phyloP scores from a whole-genome alignment of 352 stramenopile genomes.

The Phytophthora pinifolia region DNA sequence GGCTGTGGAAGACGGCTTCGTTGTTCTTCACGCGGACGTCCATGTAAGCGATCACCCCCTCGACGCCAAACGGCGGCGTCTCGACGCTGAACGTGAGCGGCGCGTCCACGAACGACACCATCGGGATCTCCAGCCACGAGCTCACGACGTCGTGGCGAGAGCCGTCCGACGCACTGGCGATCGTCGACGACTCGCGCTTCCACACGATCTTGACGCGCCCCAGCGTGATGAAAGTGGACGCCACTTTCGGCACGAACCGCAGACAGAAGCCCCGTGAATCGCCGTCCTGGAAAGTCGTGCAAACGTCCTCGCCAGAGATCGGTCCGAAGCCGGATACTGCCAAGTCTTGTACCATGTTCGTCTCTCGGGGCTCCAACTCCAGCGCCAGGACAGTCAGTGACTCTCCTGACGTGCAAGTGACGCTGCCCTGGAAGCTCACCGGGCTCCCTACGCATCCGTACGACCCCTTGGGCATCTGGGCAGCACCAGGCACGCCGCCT shows the following conservation, averaged over 20 bases:
- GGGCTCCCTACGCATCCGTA: conserved; percentile 66
- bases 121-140: conserved; percentile 64
- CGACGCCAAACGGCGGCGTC: conserved; percentile 72
- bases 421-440: conserved; percentile 54
- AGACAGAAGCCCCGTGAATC: conserved; percentile 69
- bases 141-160: conserved; percentile 57
- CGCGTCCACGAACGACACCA: conserved; percentile 64
- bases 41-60: conserved; percentile 58
- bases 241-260: conserved; percentile 46
- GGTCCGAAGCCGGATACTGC: conserved; percentile 48
- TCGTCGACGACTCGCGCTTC: conserved; percentile 56
- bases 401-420: conserved; percentile 58
- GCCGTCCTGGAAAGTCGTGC: conserved; percentile 48
- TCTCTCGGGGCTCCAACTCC: conserved; percentile 47
- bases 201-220: conserved; percentile 62
- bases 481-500: conserved; percentile 24
- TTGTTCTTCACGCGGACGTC: conserved; percentile 74
- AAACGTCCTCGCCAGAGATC: conserved; percentile 21
- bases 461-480: conserved; percentile 40
- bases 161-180: conserved; percentile 30
- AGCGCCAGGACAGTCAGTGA: conserved; percentile 54
- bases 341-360: conserved; percentile 34
- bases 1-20: conserved; percentile 62
- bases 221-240: conserved; percentile 49
- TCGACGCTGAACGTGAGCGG: conserved; percentile 67